Base-by-base conservation (phyloP, 1,284 basidiomycete genomes). In the Lentinula novae-zelandiae region DNA sequence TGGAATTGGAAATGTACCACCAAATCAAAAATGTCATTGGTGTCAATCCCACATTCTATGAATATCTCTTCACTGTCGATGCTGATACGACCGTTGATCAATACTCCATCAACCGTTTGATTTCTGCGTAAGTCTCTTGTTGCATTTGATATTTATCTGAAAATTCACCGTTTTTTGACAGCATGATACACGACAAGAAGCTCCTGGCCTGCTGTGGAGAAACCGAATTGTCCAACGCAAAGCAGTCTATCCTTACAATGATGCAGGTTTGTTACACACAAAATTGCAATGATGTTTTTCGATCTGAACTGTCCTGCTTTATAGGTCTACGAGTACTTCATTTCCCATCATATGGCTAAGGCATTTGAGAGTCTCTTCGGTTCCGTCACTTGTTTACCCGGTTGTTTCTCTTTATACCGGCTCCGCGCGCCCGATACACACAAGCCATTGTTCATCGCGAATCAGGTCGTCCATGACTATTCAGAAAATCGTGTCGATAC, bases 21-120 rank as follows among this genome's bases (percentile, higher is more conserved):
- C 96, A 99, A 76, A 96, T 99, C 83, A 94, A 97, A 83, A 98
- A 99, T 71, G 95, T 99, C 59, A 98, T 99, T 68, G 96, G 96
- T 74, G 94, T 99, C 69, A 96, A 99, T 74, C 96, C 96, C 8
- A 90, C 93, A 0, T 98, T 98, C 78, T 99, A 98, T 77, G 96
- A 98, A 75, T 98, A 98, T 72, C 73, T 97, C 64, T 92, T 99
- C 80, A 96, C 92, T 76, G 89, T 99, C 53, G 96, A 99, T 77
- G 96, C 96, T 64, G 96, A 99, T 84, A 99, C 97, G 0, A 93
- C 90, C 22, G 94, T 96, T 38, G 88, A 93, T 60, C 86, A 92
- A 27, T 76, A 89, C 66, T 94, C 93, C 4, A 78, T 96, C 60
- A 97, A 97, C 72, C 86, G 93, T 33, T 80, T 97, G 62, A 89